Evolutionary conservation across 805 yeast species (phyloP), one percentile per base, ranked within the genome.

Genomic region (Candida arabinofermentans): DNA sequence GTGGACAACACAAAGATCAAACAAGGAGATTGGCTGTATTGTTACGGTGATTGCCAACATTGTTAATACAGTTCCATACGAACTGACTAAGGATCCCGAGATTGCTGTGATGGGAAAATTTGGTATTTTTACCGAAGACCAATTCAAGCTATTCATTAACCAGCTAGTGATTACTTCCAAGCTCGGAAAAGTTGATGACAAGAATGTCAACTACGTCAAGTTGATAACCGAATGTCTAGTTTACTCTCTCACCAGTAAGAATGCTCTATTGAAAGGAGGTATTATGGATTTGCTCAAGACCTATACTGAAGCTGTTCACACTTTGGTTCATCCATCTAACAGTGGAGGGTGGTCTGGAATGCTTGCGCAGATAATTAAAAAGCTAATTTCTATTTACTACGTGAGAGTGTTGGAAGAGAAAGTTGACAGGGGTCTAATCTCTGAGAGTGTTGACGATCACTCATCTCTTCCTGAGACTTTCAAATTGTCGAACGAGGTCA

Each of bases 251-350:
- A 71, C 73, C 16, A 83, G 86, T 0, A 62, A 71, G 4, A 51
- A 58, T 27, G 66, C 71, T 1, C 50, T 65, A 10, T 72, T 61
- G 2, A 43, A 57, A 2, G 68, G 58, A 16, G 79, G 80, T 5
- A 69, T 81, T 18, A 58, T 83, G 50, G 75, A 70, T 14, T 67
- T 72, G 37, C 54, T 90, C 5, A 66, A 68, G 18, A 71, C 78
- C 0, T 65, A 86, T 22, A 51, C 84, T n/a, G 79, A 79, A 40
- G 79, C 95, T 0, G 67, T 89, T 5, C 83, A 77, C 47, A 86
- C 96, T 16, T 86, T 83, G 62, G 81, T 81, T 3, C 97, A 93
- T 60, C 99, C 99, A 6, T 89, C 98, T 0, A 90, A 90, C 59
- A 62, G 71, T n/a, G 98, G 96, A 0, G 72, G 74, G n/a, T 90